These are phyloP conservation scores for Neopestalotiopsis sp. DNA, from an alignment of 2,329 filamentous ascomycete species.

Conservation along the genomic window DNA sequence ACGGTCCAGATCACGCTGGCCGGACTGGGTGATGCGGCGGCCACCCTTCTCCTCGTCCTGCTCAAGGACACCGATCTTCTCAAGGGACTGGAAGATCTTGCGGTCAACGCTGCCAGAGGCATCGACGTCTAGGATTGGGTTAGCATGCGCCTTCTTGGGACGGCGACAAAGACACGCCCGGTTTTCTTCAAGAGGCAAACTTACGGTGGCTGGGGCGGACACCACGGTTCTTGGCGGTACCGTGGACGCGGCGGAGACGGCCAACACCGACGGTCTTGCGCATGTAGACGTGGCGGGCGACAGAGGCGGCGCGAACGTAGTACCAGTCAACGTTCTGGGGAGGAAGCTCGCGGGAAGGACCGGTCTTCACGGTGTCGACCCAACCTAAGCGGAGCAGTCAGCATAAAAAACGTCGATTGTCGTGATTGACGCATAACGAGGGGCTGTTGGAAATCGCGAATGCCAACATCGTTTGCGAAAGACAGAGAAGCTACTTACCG, in stretches of 20 bases:
- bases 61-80: slow-evolving; percentile 99
- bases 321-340: slow-evolving; percentile 99
- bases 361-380: slow-evolving; percentile 99
- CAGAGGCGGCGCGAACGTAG: slow-evolving; percentile 86
- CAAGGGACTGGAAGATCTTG: slow-evolving; percentile 94
- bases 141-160: background rate
- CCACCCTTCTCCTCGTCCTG: slow-evolving; percentile 98
- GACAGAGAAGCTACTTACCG: slow-evolving; percentile 60
- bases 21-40: slow-evolving; percentile 95
- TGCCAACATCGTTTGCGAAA: background rate
- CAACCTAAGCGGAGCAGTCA: slow-evolving; percentile 65
- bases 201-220: slow-evolving; percentile 78
- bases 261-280: slow-evolving; percentile 99
- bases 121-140: slow-evolving; percentile 67
- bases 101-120: slow-evolving; percentile 95
- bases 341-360: slow-evolving; percentile 93
- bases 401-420: background rate
- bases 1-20: slow-evolving; percentile 98
- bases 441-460: background rate
- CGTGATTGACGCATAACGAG: background rate
- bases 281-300: slow-evolving; percentile 98
- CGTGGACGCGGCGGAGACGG: slow-evolving; percentile 96
- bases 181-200: background rate
- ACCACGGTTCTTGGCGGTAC: slow-evolving; percentile 96
- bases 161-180: background rate